A percentile compares a stretch with the other conserved stretches of the same genome.
These are phyloP conservation scores for Entomortierella parvispora DNA, from an alignment of 192 early-diverging fungal genomes.

Conservation along the genomic window DNA sequence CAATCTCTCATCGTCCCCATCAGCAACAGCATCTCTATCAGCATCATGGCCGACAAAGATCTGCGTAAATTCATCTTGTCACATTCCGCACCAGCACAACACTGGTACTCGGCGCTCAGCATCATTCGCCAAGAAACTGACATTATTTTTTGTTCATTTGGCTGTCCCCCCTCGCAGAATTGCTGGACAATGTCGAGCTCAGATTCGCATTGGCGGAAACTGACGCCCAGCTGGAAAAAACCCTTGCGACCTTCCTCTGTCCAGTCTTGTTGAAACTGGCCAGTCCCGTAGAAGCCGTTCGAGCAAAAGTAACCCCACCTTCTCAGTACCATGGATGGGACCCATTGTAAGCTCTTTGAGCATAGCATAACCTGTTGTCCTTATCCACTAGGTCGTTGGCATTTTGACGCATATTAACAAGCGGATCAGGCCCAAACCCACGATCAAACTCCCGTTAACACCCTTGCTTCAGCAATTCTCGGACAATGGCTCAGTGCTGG, in stretches of 20 bases:
- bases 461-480: constrained; percentile 72
- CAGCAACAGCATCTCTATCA: too few relatives aligned
- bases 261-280: constrained; percentile 78
- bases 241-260: constrained; percentile 67
- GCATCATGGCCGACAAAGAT: constrained; percentile 50
- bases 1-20: too few relatives aligned
- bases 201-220: constrained; percentile 77
- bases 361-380: background rate
- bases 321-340: background rate
- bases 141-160: background rate
- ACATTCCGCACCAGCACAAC: background rate
- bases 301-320: constrained; percentile 54
- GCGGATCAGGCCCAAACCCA: constrained; percentile 71
- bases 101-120: background rate
- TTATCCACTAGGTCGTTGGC: constrained; percentile 67
- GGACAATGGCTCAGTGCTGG: constrained; percentile 56
- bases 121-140: background rate
- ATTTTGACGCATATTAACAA: constrained; percentile 89
- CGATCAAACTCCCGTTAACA: constrained; percentile 69
- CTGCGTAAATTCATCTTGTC: constrained; percentile 7
- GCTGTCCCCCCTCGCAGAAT: constrained; percentile 14
- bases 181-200: constrained; percentile 81
- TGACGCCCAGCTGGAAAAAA: constrained; percentile 71
- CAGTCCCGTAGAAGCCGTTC: constrained; percentile 53
- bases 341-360: background rate